Percentiles rank a stretch among this genome's conserved stretches.
Conservation (phyloP, 805 yeast genomes). For the Barnettozyma wickerhamii region DNA sequence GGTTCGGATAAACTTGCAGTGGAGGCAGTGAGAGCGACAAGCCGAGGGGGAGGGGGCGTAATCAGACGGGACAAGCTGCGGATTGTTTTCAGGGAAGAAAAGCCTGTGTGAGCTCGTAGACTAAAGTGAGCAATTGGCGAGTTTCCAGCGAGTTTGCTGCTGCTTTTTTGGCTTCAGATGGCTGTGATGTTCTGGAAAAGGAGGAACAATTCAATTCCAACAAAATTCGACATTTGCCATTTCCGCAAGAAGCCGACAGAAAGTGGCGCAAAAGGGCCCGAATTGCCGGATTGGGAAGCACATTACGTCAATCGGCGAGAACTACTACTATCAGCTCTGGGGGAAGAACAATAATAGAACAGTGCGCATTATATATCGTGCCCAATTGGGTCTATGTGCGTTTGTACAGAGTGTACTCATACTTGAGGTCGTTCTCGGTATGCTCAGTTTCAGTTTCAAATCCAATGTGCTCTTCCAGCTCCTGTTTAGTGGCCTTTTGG, state of each 20-base stretch:
- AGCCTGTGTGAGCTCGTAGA: too few relatives aligned
- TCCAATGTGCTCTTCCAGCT: slow-evolving; percentile 37
- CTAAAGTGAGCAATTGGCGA: not conserved
- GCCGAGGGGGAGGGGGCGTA: too few relatives aligned
- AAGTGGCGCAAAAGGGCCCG: not conserved
- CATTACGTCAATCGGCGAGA: too few relatives aligned
- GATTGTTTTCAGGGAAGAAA: too few relatives aligned
- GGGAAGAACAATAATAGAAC: too few relatives aligned
- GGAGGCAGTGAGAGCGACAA: too few relatives aligned
- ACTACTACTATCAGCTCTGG: too few relatives aligned
- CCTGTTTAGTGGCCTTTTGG: slow-evolving; percentile 30
- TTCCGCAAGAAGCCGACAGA: not conserved
- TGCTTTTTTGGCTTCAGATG: too few relatives aligned
- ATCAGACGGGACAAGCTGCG: too few relatives aligned
- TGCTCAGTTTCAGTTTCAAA: slow-evolving; percentile 24
- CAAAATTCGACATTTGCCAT: not conserved
- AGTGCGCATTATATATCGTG: too few relatives aligned
- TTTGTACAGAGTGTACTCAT: slow-evolving; percentile 60
- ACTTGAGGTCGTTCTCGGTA: slow-evolving; percentile 48
- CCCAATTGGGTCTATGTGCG: too few relatives aligned
- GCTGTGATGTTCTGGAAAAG: not conserved
- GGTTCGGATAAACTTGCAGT: not conserved
- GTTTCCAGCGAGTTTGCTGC: not conserved
- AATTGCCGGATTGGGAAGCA: not conserved
- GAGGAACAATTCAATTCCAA: not conserved